Evolutionary conservation across 73 alveolate genomes (phyloP).

Genomic region (Uronychia setigera): DNA sequence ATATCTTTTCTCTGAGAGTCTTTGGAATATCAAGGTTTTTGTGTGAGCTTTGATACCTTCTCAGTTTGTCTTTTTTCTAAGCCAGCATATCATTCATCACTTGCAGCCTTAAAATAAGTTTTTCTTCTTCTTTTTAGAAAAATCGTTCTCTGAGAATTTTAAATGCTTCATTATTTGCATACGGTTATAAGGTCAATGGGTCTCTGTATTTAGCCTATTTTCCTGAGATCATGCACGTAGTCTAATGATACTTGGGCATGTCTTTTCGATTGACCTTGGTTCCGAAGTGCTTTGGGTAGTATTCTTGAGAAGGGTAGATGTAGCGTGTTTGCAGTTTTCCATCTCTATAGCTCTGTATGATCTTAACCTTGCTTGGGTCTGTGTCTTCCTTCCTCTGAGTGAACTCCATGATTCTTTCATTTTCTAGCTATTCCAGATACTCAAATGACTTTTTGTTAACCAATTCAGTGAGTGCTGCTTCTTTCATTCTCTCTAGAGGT

Average conservation of each 20-base stretch:
- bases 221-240: constrained; percentile 83
- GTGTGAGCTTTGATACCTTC: constrained; percentile 58
- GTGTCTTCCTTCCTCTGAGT: constrained; percentile 29
- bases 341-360: constrained; percentile 66
- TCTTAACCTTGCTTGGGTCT: constrained; percentile 66
- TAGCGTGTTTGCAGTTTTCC: constrained; percentile 61
- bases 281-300: constrained; percentile 72
- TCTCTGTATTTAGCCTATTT: constrained; percentile 86
- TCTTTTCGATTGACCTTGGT: constrained; percentile 67
- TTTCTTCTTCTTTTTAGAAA: constrained; percentile 91
- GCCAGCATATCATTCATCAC: constrained; percentile 82
- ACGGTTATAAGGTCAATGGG: constrained; percentile 82
- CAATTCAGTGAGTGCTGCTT: constrained; percentile 69
- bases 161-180: constrained; percentile 85
- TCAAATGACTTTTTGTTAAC: constrained; percentile 50
- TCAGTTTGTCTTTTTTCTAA: constrained; percentile 83
- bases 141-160: constrained; percentile 85
- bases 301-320: constrained; percentile 69
- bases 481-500: constrained; percentile 65
- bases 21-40: constrained; percentile 42
- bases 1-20: neutral
- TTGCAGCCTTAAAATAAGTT: constrained; percentile 78
- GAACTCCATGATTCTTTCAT: constrained; percentile 54
- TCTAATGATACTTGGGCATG: constrained; percentile 17
- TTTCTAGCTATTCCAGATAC: constrained; percentile 49